These are phyloP conservation scores for Floccularia luteovirens DNA, from an alignment of 768 basidiomycete genomes.

Conservation along the genomic window DNA sequence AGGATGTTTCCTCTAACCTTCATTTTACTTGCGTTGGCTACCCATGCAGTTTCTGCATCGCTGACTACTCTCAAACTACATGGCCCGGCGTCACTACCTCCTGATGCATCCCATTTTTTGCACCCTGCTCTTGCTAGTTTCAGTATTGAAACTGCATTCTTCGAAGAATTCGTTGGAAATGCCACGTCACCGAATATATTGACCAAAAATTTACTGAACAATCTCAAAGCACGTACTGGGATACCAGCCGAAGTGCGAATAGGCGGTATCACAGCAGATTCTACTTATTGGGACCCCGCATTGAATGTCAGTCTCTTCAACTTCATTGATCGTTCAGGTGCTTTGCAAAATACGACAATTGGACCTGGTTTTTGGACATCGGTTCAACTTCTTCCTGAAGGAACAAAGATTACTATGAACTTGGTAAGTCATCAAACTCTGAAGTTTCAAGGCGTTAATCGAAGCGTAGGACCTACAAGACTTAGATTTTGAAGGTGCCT, in stretches of 20 bases:
- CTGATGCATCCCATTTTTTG: conserved; percentile 32
- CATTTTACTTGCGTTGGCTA: background rate
- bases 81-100: conserved; percentile 34
- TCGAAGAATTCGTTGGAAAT: conserved; percentile 44
- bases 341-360: conserved; percentile 41
- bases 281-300: conserved; percentile 38
- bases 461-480: conserved; percentile 43
- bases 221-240: conserved; percentile 35
- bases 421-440: conserved; percentile 20
- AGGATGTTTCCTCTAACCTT: background rate
- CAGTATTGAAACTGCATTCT: conserved; percentile 48
- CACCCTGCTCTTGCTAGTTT: conserved; percentile 42
- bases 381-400: conserved; percentile 33
- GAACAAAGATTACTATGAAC: conserved; percentile 39
- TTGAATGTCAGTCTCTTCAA: conserved; percentile 32
- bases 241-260: conserved; percentile 39
- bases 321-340: conserved; percentile 33
- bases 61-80: conserved; percentile 22
- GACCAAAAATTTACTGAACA: conserved; percentile 35
- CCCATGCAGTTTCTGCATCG: background rate
- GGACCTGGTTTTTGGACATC: conserved; percentile 44
- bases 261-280: conserved; percentile 48
- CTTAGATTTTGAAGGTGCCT: conserved; percentile 31
- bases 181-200: conserved; percentile 30
- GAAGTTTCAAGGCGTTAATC: too few species aligned